These are phyloP conservation scores for Chamaenerion angustifolium DNA, from an alignment of 345 rosid genomes.

Conservation along the genomic window DNA sequence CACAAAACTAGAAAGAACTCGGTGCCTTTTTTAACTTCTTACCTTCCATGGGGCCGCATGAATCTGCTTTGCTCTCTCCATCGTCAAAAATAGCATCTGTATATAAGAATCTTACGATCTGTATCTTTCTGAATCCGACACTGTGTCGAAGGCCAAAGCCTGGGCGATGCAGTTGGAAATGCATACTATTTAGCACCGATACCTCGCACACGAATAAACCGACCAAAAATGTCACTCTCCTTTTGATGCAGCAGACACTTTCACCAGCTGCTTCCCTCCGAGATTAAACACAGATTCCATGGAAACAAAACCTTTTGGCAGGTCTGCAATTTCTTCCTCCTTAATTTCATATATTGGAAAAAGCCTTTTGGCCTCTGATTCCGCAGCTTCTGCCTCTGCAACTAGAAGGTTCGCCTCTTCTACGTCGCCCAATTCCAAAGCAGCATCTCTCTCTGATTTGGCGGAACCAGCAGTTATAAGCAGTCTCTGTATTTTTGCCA, in stretches of 20 bases:
- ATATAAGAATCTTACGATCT: too few species aligned
- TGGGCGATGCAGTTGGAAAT: too few species aligned
- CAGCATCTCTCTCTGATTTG: constrained; percentile 65
- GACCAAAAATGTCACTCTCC: too few species aligned
- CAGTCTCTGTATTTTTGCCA: constrained; percentile 62
- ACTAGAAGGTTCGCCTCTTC: constrained; percentile 72
- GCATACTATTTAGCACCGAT: too few species aligned
- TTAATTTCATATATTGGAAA: constrained; percentile 33
- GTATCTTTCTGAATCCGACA: too few species aligned
- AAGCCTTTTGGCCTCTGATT: constrained; percentile 54
- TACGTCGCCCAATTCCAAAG: constrained; percentile 50
- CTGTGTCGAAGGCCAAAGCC: too few species aligned
- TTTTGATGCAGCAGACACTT: constrained; percentile 9
- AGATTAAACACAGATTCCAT: constrained; percentile 62
- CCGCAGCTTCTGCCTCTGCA: constrained; percentile 67
- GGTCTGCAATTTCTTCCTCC: constrained; percentile 36
- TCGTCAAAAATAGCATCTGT: too few species aligned
- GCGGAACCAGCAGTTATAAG: constrained; percentile 47
- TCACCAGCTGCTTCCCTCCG: constrained; percentile 37
- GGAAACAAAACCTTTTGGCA: constrained; percentile 49
- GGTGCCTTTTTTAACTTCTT: too few species aligned
- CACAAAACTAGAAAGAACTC: too few species aligned
- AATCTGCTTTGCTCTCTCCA: too few species aligned
- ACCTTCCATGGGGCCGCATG: too few species aligned
- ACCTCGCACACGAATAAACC: too few species aligned